Conservation (phyloP, 2,329 filamentous ascomycete species). For the Reticulascus tulasneorum region DNA sequence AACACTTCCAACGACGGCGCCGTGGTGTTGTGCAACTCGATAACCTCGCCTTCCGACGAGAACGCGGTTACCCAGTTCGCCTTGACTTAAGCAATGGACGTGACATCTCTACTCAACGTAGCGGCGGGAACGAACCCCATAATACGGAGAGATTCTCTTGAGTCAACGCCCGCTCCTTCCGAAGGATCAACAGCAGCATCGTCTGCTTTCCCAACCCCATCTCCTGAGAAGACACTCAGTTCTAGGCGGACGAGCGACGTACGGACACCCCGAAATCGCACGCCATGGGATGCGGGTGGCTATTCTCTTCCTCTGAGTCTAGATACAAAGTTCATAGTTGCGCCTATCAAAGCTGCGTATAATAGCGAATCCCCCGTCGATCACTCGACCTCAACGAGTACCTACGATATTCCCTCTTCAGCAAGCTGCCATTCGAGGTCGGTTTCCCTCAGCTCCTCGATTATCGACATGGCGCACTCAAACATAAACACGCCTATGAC, state of each 20-base stretch:
- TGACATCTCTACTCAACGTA: conserved; percentile 17
- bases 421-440: conserved; percentile 23
- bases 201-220: conserved; percentile 3
- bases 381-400: conserved; percentile 16
- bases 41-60: too few species aligned
- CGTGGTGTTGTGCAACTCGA: too few species aligned
- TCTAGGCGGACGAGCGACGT: conserved; percentile 14
- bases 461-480: conserved; percentile 16
- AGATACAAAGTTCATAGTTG: conserved; percentile 29
- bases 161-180: conserved; percentile 7
- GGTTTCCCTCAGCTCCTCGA: conserved; percentile 26
- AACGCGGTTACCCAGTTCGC: conserved; percentile 9
- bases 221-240: conserved; percentile 10
- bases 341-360: conserved; percentile 14
- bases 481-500: conserved; percentile 17
- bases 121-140: conserved; percentile 14
- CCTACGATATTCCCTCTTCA: conserved; percentile 17
- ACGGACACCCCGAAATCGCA: conserved; percentile 27
- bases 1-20: too few species aligned
- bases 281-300: conserved; percentile 48
- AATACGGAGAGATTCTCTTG: conserved; percentile 9
- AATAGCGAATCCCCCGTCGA: conserved; percentile 18
- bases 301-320: conserved; percentile 41
- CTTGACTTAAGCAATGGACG: conserved; percentile 17
- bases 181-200: conserved; percentile 1